Percentiles rank a stretch among this genome's conserved stretches.
Evolutionary conservation across 495 filamentous ascomycete genomes (phyloP).

Genomic region (Cercophora scortea): DNA sequence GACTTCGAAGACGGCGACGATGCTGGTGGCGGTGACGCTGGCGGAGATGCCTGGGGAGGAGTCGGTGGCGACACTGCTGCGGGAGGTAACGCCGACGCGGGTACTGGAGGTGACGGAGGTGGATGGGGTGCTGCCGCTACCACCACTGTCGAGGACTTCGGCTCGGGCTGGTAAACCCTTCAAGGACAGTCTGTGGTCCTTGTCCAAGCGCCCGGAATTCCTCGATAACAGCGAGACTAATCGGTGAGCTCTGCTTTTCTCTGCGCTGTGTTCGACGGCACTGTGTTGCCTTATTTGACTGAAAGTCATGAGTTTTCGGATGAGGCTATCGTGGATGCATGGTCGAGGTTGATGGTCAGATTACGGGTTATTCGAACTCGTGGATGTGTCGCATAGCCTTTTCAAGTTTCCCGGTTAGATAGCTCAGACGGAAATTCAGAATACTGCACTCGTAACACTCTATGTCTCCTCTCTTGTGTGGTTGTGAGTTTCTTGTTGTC

Average conservation of each 20-base stretch:
- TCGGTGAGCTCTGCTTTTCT: neutral
- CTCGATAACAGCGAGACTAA: neutral
- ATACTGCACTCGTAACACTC: neutral
- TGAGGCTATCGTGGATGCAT: neutral
- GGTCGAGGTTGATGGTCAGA: neutral
- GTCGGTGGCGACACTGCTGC: conserved; percentile 5
- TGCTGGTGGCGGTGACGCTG: conserved; percentile 6
- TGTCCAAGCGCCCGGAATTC: neutral
- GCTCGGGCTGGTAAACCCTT: too few species aligned
- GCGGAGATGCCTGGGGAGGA: conserved; percentile 1
- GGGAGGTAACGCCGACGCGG: neutral
- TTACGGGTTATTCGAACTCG: neutral
- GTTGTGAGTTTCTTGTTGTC: too few species aligned
- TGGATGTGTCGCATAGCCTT: neutral
- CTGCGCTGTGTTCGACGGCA: neutral
- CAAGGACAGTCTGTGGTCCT: too few species aligned
- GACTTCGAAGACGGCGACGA: conserved; percentile 44
- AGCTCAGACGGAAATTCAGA: conserved; percentile 4
- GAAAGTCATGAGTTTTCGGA: neutral
- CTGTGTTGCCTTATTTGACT: neutral
- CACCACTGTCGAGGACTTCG: too few species aligned
- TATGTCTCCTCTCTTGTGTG: too few species aligned
- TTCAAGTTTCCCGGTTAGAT: neutral
- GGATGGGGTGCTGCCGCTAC: conserved; percentile 6
- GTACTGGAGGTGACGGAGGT: neutral